These are phyloP conservation scores for Coemansia sp. DNA, from an alignment of 192 early-diverging fungal species.

Conservation along the genomic window DNA sequence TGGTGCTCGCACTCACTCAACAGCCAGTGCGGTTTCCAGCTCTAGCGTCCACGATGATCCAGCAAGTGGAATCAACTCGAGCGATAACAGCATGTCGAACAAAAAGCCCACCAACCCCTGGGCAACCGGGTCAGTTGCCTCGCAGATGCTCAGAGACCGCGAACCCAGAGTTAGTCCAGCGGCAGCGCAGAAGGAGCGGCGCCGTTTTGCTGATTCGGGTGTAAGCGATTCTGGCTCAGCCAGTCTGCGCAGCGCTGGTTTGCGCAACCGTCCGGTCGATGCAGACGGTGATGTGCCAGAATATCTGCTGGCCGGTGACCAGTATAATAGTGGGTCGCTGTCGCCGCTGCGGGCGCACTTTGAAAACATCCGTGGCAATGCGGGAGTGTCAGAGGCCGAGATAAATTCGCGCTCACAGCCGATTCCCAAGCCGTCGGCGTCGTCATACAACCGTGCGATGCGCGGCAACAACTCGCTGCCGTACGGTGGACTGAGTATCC, in stretches of 20 bases:
- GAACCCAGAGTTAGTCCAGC: background rate
- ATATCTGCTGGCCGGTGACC: conserved; percentile 7
- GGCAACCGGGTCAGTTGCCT: conserved; percentile 17
- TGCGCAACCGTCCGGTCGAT: background rate
- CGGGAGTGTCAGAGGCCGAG: conserved; percentile 3
- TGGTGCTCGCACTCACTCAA: background rate
- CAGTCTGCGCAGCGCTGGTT: background rate
- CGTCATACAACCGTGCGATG: conserved; percentile 23
- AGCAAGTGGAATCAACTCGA: conserved; percentile 10
- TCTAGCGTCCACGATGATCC: conserved; percentile 17
- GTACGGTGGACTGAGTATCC: conserved; percentile 38
- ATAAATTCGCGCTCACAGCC: conserved; percentile 42
- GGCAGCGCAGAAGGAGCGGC: conserved; percentile 6
- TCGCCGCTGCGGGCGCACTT: conserved; percentile 33
- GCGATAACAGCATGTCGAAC: conserved; percentile 11
- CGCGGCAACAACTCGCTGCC: conserved; percentile 15
- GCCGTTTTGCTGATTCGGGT: conserved; percentile 3
- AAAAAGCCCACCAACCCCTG: conserved; percentile 11
- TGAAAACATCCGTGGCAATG: conserved; percentile 12
- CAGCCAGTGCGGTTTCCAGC: conserved; percentile 13
- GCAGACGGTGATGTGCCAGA: conserved; percentile 2
- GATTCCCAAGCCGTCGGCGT: conserved; percentile 33
- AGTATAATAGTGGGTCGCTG: conserved; percentile 8
- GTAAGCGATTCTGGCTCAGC: background rate
- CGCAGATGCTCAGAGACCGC: conserved; percentile 14